Evolutionary conservation across 495 filamentous ascomycete genomes (phyloP).

Genomic region (Staphylotrichum tortipilum): DNA sequence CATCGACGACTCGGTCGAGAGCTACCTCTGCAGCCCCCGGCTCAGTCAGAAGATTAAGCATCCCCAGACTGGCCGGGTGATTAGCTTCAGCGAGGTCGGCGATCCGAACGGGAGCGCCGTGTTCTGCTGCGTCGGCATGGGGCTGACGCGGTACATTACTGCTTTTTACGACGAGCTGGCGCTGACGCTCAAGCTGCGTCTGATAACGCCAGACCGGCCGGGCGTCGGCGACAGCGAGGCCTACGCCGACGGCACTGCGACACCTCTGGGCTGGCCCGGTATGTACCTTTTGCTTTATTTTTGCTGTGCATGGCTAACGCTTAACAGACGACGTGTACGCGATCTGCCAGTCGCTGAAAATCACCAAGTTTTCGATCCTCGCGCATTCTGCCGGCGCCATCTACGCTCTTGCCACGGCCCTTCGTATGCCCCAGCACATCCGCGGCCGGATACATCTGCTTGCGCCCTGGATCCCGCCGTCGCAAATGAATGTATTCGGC

Average conservation of each 20-base stretch:
- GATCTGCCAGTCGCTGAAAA: slow-evolving; percentile 85
- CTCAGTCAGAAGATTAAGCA: slow-evolving; percentile 79
- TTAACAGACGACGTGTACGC: slow-evolving; percentile 80
- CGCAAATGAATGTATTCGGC: slow-evolving; percentile 81
- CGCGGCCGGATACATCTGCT: slow-evolving; percentile 90
- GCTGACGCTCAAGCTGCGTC: slow-evolving; percentile 72
- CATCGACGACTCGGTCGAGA: slow-evolving; percentile 76
- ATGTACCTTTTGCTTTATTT: slow-evolving; percentile 26
- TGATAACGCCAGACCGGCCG: slow-evolving; percentile 91
- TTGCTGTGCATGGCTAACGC: slow-evolving; percentile 4
- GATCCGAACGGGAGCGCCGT: slow-evolving; percentile 87
- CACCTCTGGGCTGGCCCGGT: slow-evolving; percentile 92
- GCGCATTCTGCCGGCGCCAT: slow-evolving; percentile 98
- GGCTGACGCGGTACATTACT: slow-evolving; percentile 87
- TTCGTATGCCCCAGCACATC: slow-evolving; percentile 94
- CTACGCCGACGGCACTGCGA: slow-evolving; percentile 68
- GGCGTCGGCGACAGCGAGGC: slow-evolving; percentile 89
- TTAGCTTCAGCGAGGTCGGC: slow-evolving; percentile 95
- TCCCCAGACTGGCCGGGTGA: slow-evolving; percentile 74
- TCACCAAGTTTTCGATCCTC: slow-evolving; percentile 93
- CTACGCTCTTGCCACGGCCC: slow-evolving; percentile 90
- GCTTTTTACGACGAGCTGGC: slow-evolving; percentile 98
- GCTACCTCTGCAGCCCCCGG: slow-evolving; percentile 75
- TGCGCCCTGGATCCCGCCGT: slow-evolving; percentile 96
- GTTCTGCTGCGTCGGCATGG: slow-evolving; percentile 97